Evolutionary conservation across 2,329 filamentous ascomycete species (phyloP), one percentile per base, ranked within the genome.

Genomic region (Colletotrichum sp.): DNA sequence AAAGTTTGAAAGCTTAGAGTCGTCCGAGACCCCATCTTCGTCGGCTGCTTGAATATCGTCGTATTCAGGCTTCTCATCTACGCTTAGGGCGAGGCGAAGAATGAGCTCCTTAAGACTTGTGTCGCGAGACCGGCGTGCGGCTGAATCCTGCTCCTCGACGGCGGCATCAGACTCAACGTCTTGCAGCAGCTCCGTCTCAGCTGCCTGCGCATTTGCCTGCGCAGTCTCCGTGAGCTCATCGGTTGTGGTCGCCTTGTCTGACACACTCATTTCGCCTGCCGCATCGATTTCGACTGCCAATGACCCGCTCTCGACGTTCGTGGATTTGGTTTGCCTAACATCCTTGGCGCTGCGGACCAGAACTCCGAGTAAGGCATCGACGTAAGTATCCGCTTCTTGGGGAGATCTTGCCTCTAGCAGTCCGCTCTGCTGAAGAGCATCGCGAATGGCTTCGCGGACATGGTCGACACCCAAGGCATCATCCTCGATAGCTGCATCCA

Each of bases 401-500:
- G 85, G 82, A 0, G 87, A 86, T 67, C 85, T 87, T 16, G 84
- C 86, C 24, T 83, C 83, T 18, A 92, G 83, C 8, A 92, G 84
- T 4, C 89, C 89, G 74, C 88, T 90, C 80, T 90, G 87, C 74
- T 89, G 86, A 3, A 92, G 84, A 2, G 90, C 90, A 59, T 90
- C 86, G 74, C 90, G 86, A 28, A 92, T 88, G 7, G 89, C 88
- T 73, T 91, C 89, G 61, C 88, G 85, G 18, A 92, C 88, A 10
- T 86, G 85, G 7, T 85, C 85, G 34, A 90, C 81, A 30, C 90
- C 90, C 13, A 87, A 82, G 61, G 90, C 88, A 67, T 92, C 91
- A 77, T 90, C 88, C 77, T 92, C 89, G 69, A 92, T 88, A 4
- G 89, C 88, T 69, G 91, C 86, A 71, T 92, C 89, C 16, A 92